Conservation (phyloP, 306 rosid species). For the Rubus idaeus region DNA sequence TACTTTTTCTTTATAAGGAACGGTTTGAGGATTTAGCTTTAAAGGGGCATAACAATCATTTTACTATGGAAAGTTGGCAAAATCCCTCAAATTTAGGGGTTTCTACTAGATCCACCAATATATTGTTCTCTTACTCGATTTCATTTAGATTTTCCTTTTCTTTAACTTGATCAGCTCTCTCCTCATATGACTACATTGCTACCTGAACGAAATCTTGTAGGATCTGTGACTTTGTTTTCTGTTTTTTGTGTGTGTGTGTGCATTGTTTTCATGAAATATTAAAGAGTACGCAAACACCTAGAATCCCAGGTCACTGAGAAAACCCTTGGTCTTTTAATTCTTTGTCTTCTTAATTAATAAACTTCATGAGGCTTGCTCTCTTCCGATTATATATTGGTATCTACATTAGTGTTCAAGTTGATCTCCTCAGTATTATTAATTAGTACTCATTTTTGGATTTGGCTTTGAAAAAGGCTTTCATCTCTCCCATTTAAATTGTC, state of each 20-base stretch:
- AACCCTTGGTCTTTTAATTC: not conserved
- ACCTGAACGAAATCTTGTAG: not conserved
- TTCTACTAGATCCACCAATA: not conserved
- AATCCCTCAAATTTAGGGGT: constrained; percentile 10
- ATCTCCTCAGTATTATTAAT: not conserved
- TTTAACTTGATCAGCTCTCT: not conserved
- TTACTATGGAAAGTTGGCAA: not conserved
- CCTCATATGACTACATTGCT: not conserved
- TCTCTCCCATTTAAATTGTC: not conserved
- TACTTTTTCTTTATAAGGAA: constrained; percentile 9
- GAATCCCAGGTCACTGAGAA: not conserved
- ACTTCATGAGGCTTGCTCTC: not conserved
- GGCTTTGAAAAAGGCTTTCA: not conserved
- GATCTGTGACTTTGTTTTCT: constrained; percentile 7
- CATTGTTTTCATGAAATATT: constrained; percentile 20
- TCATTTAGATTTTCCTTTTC: not conserved
- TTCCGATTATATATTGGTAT: not conserved
- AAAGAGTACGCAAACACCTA: not conserved
- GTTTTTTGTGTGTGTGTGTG: not conserved
- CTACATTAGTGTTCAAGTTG: not conserved
- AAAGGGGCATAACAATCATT: not conserved
- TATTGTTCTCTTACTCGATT: not conserved
- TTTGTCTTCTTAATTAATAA: not conserved
- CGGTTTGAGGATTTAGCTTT: constrained; percentile 37
- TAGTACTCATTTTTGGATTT: not conserved